phyloP scores from a whole-genome alignment of 75 land plant genomes.

The Adiantum capillusveneris region DNA sequence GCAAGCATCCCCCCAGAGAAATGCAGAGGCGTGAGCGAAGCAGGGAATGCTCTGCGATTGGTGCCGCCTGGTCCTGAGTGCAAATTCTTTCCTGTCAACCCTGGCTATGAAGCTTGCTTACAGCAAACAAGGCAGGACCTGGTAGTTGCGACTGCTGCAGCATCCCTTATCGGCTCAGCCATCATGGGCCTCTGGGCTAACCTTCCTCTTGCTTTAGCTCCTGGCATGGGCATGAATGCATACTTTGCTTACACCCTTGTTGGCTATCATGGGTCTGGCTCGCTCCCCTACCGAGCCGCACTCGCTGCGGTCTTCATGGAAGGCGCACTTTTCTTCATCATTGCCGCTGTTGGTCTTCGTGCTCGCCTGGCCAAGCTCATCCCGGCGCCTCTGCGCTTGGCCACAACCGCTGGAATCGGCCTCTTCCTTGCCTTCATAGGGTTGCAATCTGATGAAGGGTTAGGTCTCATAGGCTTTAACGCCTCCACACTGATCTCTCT shows the following conservation, averaged over 20 bases:
- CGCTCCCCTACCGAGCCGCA: constrained; percentile 49
- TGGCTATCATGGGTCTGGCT: constrained; percentile 79
- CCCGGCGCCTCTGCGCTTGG: constrained; percentile 56
- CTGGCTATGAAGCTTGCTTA: constrained; percentile 57
- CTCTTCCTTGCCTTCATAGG: constrained; percentile 82
- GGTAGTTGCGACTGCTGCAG: constrained; percentile 70
- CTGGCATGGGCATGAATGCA: constrained; percentile 86
- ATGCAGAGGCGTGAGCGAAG: constrained; percentile 19
- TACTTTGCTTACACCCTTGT: constrained; percentile 87
- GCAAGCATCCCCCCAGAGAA: background rate
- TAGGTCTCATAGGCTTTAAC: constrained; percentile 50
- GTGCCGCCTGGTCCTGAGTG: constrained; percentile 43
- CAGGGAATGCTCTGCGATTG: constrained; percentile 15
- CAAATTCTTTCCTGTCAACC: constrained; percentile 60
- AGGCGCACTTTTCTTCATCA: constrained; percentile 52
- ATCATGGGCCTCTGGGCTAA: constrained; percentile 80
- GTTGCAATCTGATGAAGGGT: constrained; percentile 57
- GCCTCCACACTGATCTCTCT: constrained; percentile 40
- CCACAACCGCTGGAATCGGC: constrained; percentile 68
- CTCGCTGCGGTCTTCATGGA: constrained; percentile 74
- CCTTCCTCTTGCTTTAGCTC: constrained; percentile 70
- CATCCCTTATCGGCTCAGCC: constrained; percentile 61
- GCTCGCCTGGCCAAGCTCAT: constrained; percentile 56
- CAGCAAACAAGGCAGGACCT: constrained; percentile 42
- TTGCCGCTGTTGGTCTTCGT: constrained; percentile 64